Conservation (phyloP, 2,329 filamentous ascomycete species). For the Aspergillus sp. region DNA sequence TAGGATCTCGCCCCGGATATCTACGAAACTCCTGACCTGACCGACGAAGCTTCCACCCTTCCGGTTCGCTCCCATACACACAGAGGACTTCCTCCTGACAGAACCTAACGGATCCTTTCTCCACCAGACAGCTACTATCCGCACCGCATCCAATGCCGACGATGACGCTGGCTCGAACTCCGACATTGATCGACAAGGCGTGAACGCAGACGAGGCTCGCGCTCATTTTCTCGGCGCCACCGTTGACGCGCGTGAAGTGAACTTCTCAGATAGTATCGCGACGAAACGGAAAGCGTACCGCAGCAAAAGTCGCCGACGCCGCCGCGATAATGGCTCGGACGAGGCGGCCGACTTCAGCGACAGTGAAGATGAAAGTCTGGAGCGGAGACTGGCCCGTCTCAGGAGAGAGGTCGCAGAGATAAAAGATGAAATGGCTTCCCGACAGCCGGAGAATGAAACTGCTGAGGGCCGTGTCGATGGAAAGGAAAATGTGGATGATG, state of each 20-base stretch:
- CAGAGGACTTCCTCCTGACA: neutral
- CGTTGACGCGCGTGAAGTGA: slow-evolving; percentile 73
- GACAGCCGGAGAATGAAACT: slow-evolving; percentile 53
- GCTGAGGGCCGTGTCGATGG: slow-evolving; percentile 44
- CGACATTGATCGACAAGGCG: slow-evolving; percentile 70
- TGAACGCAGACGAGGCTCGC: slow-evolving; percentile 77
- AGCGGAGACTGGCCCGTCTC: slow-evolving; percentile 75
- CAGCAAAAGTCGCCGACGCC: slow-evolving; percentile 64
- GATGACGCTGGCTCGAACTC: slow-evolving; percentile 53
- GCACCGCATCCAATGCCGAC: slow-evolving; percentile 57
- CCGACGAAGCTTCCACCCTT: slow-evolving; percentile 82
- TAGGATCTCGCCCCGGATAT: slow-evolving; percentile 91
- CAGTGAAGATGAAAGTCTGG: slow-evolving; percentile 73
- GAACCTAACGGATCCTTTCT: slow-evolving; percentile 47
- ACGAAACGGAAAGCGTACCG: slow-evolving; percentile 82
- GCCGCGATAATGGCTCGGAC: slow-evolving; percentile 46
- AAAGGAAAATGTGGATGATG: slow-evolving; percentile 47
- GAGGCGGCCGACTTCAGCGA: slow-evolving; percentile 74
- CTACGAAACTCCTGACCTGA: slow-evolving; percentile 92
- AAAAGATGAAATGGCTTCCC: slow-evolving; percentile 49
- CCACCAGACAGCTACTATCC: slow-evolving; percentile 50
- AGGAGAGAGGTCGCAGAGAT: slow-evolving; percentile 78
- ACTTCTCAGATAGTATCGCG: slow-evolving; percentile 86
- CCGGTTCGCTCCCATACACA: slow-evolving; percentile 54
- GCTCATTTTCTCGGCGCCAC: slow-evolving; percentile 72